Evolutionary conservation across 1,139 yeast genomes (phyloP).

Genomic region (Saccharomyces hybrid): DNA sequence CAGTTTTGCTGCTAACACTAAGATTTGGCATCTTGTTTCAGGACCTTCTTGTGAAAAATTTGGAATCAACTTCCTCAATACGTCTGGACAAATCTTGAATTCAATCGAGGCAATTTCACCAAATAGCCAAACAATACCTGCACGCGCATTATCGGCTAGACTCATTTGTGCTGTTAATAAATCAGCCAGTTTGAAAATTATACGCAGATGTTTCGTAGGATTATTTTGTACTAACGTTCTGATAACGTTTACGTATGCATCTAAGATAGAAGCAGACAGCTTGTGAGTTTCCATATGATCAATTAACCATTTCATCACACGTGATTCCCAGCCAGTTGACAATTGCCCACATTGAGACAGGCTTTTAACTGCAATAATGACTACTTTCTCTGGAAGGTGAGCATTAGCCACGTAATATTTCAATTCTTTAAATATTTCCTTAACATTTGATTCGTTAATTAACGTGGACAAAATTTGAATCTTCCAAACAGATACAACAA

Average conservation of each 20-base stretch:
- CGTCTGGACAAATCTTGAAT: conserved; percentile 66
- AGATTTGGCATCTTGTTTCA: conserved; percentile 59
- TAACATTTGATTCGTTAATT: conserved; percentile 46
- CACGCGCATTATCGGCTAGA: conserved; percentile 48
- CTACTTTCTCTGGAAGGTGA: conserved; percentile 32
- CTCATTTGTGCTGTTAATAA: conserved; percentile 15
- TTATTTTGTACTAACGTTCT: conserved; percentile 65
- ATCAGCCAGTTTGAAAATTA: conserved; percentile 38
- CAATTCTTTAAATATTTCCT: conserved; percentile 54
- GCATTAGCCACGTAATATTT: conserved; percentile 52
- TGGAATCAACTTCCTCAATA: conserved; percentile 53
- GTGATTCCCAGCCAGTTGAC: conserved; percentile 31
- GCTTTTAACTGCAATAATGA: conserved; percentile 52
- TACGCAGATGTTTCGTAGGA: conserved; percentile 38
- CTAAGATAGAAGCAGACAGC: conserved; percentile 35
- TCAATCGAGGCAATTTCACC: conserved; percentile 61
- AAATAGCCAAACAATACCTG: conserved; percentile 82
- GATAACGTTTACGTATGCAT: conserved; percentile 60
- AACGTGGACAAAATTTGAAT: conserved; percentile 56
- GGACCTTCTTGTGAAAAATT: conserved; percentile 49
- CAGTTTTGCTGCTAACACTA: conserved; percentile 69
- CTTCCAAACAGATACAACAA: conserved; percentile 45
- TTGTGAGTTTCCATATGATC: conserved; percentile 32
- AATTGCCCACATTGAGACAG: conserved; percentile 47
- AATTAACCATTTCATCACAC: conserved; percentile 40